Evolutionary conservation across 176 grass and related monocot species (phyloP), one percentile per base, ranked within the genome.

Genomic region (Saccharum officinarum): DNA sequence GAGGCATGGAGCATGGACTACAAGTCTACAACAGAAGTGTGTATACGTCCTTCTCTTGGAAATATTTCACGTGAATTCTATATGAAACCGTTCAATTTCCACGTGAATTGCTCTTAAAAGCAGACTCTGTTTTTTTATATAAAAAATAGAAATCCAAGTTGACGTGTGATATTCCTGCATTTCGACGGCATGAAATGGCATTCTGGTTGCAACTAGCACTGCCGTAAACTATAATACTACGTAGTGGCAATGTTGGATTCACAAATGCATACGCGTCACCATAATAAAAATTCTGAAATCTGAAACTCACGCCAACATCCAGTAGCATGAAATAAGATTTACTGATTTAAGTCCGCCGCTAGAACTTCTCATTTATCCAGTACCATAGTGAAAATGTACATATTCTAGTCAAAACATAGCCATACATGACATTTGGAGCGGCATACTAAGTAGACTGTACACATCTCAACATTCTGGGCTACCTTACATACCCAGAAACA

Each of bases 391-490:
- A 45, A 6, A 49, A 87, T 80, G 78, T 83, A 69, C 68, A 87
- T 67, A 33, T 15, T 60, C 30, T 83, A 70, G 68, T 23, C 67
- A 38, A 76, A 68, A 42, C 44, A 55, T 71, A 20, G 34, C 49
- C 63, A 69, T 36, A 75, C 18, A 76, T 42, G 26, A 55, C 38
- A 28, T 61, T 54, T 61, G 80, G 18, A 69, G 50, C 22, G 68
- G 80, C 75, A 75, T 39, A 67, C 40, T 50, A 10, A 64, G 39
- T 44, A 80, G 33, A 71, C 63, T 81, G 77, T 77, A 85, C 82
- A 72, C 46, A 71, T 44, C 55, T 67, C 77, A 71, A 84, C 76
- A 80, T 71, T 61, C 69, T 63, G 36, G 50, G 75, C 47, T 62
- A 45, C 33, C 64, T 66, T 60, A 42, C 49, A 33, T 61, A 64